Evolutionary conservation across 2,329 filamentous ascomycete genomes (phyloP), one percentile per base, ranked within the genome.

Genomic region (Dothideomycetes sp.): DNA sequence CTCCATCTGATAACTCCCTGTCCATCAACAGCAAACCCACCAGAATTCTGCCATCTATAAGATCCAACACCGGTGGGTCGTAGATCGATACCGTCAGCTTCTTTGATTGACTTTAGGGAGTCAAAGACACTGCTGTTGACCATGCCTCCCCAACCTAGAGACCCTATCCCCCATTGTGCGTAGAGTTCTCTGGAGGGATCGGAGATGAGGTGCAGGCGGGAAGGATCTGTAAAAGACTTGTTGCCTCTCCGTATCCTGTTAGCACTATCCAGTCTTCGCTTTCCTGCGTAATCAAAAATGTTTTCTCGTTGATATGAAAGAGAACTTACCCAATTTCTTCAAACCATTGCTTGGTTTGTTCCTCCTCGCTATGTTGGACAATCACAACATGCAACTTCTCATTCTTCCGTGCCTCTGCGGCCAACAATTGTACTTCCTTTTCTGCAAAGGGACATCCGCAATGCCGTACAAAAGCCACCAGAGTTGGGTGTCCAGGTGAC

Each of bases 371-470:
- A 59, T 82, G 78, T 4, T 77, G 80, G 12, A 82, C 63, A 32
- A 78, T 78, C 36, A 81, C 58, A 63, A 74, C 80, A 51, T 70
- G 64, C 9, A 78, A 57, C 17, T 64, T 58, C 9, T 62, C 61
- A 54, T 79, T 60, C 23, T 62, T 51, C 27, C 63, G 60, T 11
- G 77, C 76, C 43, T 75, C 56, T 30, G 64, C 57, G 31, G 73
- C 68, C 20, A 83, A 63, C 22, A 55, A 51, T 41, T 67, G 65
- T 59, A 81, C 57, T 7, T 57, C 58, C 35, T 59, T 58, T 42
- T 60, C 57, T 3, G 57, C 70, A 82, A 81, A 84, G 9, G 81
- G 81, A 62, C 80, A 84, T 23, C 81, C 82, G 55, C 80, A 85
- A 56, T 85, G 80, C 23, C 82, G 69, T 5, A 86, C 67, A 52